Conservation (phyloP, 2,329 filamentous ascomycete genomes). For the Pseudocercospora eumusae region DNA sequence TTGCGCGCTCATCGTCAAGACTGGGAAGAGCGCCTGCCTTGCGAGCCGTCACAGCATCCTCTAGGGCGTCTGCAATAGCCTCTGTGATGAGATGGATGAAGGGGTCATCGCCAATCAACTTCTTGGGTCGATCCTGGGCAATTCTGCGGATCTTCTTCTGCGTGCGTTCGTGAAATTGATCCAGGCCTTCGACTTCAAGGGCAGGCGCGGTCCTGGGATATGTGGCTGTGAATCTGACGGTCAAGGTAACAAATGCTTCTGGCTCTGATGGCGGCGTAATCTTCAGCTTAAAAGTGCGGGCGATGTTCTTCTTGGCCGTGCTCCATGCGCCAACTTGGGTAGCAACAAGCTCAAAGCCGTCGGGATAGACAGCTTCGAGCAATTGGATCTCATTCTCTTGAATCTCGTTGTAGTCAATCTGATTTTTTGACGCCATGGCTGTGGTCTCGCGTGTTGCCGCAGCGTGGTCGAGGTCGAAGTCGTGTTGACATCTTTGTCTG, state of each 20-base stretch:
- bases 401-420: constrained; percentile 73
- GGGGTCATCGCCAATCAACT: constrained; percentile 58
- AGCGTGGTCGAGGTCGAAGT: neutral
- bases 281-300: constrained; percentile 74
- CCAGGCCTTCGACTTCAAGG: constrained; percentile 66
- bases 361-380: constrained; percentile 82
- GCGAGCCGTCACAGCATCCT: constrained; percentile 79
- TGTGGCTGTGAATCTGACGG: constrained; percentile 80
- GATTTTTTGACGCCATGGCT: constrained; percentile 50
- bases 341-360: constrained; percentile 78
- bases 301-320: constrained; percentile 65
- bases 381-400: constrained; percentile 87
- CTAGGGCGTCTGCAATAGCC: constrained; percentile 68
- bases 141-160: constrained; percentile 70
- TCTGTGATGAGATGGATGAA: constrained; percentile 66
- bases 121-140: constrained; percentile 68
- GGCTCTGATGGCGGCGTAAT: constrained; percentile 73
- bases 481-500: neutral
- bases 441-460: constrained; percentile 27
- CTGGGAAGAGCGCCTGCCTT: constrained; percentile 76
- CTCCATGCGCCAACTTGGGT: constrained; percentile 75
- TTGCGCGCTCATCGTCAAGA: constrained; percentile 82
- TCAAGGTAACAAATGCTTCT: constrained; percentile 69
- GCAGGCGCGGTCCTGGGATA: constrained; percentile 84
- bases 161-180: constrained; percentile 68